Conservation (phyloP, 352 stramenopile species). For the Phytophthora agathidicida region DNA sequence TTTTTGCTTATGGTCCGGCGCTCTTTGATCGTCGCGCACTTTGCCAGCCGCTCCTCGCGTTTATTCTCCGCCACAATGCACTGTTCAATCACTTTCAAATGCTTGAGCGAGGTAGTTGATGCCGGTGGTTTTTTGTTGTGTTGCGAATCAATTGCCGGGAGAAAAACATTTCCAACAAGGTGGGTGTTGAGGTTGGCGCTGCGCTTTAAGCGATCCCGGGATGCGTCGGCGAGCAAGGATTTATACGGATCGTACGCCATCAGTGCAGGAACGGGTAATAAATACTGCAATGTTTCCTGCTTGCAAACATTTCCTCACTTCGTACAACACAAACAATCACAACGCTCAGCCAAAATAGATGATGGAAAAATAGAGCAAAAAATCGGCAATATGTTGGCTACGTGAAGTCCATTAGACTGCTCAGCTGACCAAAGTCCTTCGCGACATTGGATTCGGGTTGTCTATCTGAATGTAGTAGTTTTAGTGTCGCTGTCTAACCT, state of each 20-base stretch:
- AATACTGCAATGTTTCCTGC: background rate
- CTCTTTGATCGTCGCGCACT: conserved; percentile 54
- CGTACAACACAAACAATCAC: background rate
- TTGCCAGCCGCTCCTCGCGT: conserved; percentile 59
- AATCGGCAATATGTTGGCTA: too few relatives aligned
- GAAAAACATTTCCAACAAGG: conserved; percentile 68
- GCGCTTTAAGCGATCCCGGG: conserved; percentile 48
- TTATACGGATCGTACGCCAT: conserved; percentile 59
- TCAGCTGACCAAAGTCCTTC: background rate
- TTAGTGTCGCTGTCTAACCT: conserved; percentile 16
- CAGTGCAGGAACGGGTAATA: background rate
- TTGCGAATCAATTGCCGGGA: conserved; percentile 52
- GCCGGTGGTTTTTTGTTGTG: conserved; percentile 12
- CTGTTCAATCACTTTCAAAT: conserved; percentile 75
- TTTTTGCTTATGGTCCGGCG: conserved; percentile 56
- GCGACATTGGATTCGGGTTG: background rate
- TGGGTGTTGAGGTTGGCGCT: conserved; percentile 48
- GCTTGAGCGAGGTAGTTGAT: conserved; percentile 46
- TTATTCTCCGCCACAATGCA: conserved; percentile 78
- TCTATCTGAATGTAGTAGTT: conserved; percentile 9
- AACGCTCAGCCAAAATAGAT: conserved; percentile 21
- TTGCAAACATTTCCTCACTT: conserved; percentile 2
- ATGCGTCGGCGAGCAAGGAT: conserved; percentile 48
- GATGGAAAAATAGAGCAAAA: conserved; percentile 28
- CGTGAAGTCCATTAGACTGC: too few relatives aligned